Base-by-base conservation (phyloP, 2,329 filamentous ascomycete genomes). In the Arthrobotrys sphaeroides region DNA sequence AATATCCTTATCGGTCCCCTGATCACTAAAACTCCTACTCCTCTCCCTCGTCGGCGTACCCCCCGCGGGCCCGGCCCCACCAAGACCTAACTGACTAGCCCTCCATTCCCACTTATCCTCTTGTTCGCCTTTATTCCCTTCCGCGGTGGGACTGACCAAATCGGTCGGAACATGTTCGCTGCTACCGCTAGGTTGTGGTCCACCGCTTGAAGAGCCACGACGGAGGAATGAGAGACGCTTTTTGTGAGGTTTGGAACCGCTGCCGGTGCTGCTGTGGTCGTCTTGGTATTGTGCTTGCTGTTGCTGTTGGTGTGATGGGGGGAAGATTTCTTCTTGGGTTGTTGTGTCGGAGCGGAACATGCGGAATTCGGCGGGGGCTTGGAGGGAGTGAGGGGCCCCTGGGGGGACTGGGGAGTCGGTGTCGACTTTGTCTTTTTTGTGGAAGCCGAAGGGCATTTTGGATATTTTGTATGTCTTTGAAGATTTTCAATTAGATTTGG, bases 261-360 rank as follows among this genome's bases (percentile, higher is more conserved):
- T n/a, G n/a, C 60, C 10, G 47, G 26, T 1, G 47, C 31, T 64
- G 80, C 55, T 80, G 68, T 16, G 47, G 22, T 18, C 24, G 42
- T 42, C 9, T 16, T 16, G 47, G 18, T 24, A 60, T 68, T 33
- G 47, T 24, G 62, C 86, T 85, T 68, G 84, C 12, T 18, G 22
- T 10, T 2, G 16, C 85, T 12, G 83, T 83, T 61, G 82, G 31
- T 60, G 61, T 7, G 5, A 33, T 33, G 69, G 43, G 3, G 70
- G 40, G 67, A 88, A 85, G 81, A 97, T 92, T 78, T 90, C 84
- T 82, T 97, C 93, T 81, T 93, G 88, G 1, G 90, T 89, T 78
- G 89, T 84, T 0, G 94, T 97, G 81, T 96, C 94, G 78, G 92
- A 90, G 77, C 93, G 90, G 80, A 95, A 72, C 67, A 77, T 77